These are phyloP conservation scores for Monosporascus sp. DNA, from an alignment of 2,329 filamentous ascomycete species.

Conservation along the genomic window DNA sequence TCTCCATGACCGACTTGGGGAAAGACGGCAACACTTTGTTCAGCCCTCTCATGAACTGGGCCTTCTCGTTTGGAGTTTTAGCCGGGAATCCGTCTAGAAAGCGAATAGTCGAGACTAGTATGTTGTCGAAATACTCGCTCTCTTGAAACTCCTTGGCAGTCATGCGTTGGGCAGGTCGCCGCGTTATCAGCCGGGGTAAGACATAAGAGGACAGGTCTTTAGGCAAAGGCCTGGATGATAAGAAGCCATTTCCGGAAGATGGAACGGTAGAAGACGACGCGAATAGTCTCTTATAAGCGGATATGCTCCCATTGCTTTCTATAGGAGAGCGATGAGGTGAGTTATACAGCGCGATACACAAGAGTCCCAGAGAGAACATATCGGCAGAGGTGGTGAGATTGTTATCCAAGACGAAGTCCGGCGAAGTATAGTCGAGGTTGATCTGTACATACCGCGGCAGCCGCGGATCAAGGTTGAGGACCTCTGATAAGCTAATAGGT, in stretches of 20 bases:
- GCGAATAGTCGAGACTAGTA: slow-evolving; percentile 90
- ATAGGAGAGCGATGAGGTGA: slow-evolving; percentile 87
- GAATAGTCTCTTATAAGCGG: slow-evolving; percentile 81
- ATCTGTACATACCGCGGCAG: slow-evolving; percentile 80
- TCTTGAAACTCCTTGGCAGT: slow-evolving; percentile 89
- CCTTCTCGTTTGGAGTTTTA: slow-evolving; percentile 87
- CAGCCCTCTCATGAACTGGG: slow-evolving; percentile 84
- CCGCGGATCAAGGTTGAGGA: slow-evolving; percentile 77
- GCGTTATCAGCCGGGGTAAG: slow-evolving; percentile 78
- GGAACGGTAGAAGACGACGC: slow-evolving; percentile 73
- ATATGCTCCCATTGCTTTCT: slow-evolving; percentile 72
- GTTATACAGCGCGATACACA: slow-evolving; percentile 89
- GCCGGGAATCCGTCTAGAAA: slow-evolving; percentile 88
- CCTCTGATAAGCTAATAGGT: slow-evolving; percentile 77
- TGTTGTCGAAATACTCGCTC: slow-evolving; percentile 94
- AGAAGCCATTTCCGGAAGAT: slow-evolving; percentile 74
- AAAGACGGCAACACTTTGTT: slow-evolving; percentile 86
- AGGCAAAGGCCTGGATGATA: slow-evolving; percentile 74
- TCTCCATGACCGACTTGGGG: slow-evolving; percentile 87
- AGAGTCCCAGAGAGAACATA: slow-evolving; percentile 86
- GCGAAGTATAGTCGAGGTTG: slow-evolving; percentile 87
- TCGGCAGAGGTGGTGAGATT: slow-evolving; percentile 81
- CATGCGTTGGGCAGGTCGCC: slow-evolving; percentile 80
- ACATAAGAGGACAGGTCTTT: slow-evolving; percentile 71
- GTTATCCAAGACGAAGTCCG: slow-evolving; percentile 89